Conservation (phyloP, 148 eudicot species). For the Rhododendron simsii region DNA sequence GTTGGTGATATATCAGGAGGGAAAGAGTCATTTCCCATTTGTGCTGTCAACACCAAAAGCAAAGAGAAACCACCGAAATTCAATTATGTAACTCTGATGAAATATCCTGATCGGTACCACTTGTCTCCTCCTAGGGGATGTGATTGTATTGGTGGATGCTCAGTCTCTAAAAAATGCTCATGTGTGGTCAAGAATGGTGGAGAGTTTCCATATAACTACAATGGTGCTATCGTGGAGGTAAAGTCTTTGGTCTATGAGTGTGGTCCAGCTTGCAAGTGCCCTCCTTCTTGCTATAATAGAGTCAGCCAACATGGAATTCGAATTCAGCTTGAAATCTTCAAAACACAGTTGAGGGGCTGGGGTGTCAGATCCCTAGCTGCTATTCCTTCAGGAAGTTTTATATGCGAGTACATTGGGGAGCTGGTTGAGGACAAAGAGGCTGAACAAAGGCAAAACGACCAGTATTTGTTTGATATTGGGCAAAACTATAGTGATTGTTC, state of each 20-base stretch:
- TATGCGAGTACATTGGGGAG: slow-evolving; percentile 88
- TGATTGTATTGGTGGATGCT: slow-evolving; percentile 58
- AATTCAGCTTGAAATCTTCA: slow-evolving; percentile 80
- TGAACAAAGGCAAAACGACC: slow-evolving; percentile 60
- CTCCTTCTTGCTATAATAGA: slow-evolving; percentile 65
- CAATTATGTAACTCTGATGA: slow-evolving; percentile 47
- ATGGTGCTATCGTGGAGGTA: slow-evolving; percentile 75
- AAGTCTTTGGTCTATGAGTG: slow-evolving; percentile 82
- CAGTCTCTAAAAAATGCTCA: slow-evolving; percentile 47
- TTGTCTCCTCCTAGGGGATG: slow-evolving; percentile 58
- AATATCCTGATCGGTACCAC: slow-evolving; percentile 59
- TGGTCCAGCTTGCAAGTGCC: slow-evolving; percentile 83
- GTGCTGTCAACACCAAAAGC: slow-evolving; percentile 61
- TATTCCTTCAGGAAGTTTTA: slow-evolving; percentile 78
- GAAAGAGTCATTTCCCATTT: slow-evolving; percentile 43
- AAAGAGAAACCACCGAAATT: slow-evolving; percentile 62
- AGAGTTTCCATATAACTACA: slow-evolving; percentile 68
- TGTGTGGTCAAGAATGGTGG: slow-evolving; percentile 72
- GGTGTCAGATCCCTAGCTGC: slow-evolving; percentile 69
- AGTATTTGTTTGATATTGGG: slow-evolving; percentile 82
- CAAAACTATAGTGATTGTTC: slow-evolving; percentile 53
- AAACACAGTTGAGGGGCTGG: slow-evolving; percentile 81
- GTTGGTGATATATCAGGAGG: slow-evolving; percentile 57
- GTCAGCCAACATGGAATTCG: slow-evolving; percentile 76
- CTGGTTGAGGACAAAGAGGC: slow-evolving; percentile 83